Evolutionary conservation across 1,284 basidiomycete species (phyloP).

Genomic region (Pseudozyma tsukubaensis): DNA sequence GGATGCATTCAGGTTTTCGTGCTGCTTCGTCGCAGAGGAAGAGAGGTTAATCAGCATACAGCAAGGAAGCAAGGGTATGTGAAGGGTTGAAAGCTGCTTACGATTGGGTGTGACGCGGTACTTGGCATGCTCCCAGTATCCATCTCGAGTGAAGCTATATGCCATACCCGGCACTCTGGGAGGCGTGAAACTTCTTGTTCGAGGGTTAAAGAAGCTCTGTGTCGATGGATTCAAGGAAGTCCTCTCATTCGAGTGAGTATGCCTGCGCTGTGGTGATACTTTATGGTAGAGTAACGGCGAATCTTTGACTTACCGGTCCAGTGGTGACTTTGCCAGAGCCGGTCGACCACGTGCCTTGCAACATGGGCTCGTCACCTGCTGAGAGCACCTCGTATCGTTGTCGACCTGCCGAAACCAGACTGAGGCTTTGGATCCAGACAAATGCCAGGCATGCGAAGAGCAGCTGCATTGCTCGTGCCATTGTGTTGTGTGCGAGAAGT

Average conservation of each 20-base stretch:
- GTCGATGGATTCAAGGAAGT: background rate
- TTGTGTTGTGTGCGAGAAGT: background rate
- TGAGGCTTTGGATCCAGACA: constrained; percentile 7
- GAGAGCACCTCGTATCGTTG: constrained; percentile 34
- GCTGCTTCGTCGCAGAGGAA: constrained; percentile 1
- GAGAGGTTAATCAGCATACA: background rate
- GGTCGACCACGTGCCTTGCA: constrained; percentile 64
- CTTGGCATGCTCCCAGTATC: constrained; percentile 66
- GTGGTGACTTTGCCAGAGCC: constrained; percentile 61
- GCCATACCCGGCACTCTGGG: constrained; percentile 60
- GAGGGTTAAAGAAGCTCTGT: constrained; percentile 63
- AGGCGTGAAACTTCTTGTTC: constrained; percentile 61
- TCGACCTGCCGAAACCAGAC: constrained; percentile 25
- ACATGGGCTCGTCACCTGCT: constrained; percentile 37
- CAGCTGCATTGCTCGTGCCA: constrained; percentile 16
- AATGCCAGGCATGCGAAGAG: constrained; percentile 21
- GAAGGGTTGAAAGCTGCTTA: constrained; percentile 21
- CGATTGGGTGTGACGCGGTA: constrained; percentile 59
- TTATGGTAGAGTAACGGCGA: no score
- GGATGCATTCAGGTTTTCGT: constrained; percentile 59
- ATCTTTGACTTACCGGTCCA: constrained; percentile 37
- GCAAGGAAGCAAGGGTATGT: background rate
- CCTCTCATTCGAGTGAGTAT: background rate
- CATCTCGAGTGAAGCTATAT: constrained; percentile 67
- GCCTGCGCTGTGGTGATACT: background rate